Percentiles rank a stretch among this genome's conserved stretches.
Conservation (phyloP, 352 stramenopile genomes). For the Aphanomyces astaci region DNA sequence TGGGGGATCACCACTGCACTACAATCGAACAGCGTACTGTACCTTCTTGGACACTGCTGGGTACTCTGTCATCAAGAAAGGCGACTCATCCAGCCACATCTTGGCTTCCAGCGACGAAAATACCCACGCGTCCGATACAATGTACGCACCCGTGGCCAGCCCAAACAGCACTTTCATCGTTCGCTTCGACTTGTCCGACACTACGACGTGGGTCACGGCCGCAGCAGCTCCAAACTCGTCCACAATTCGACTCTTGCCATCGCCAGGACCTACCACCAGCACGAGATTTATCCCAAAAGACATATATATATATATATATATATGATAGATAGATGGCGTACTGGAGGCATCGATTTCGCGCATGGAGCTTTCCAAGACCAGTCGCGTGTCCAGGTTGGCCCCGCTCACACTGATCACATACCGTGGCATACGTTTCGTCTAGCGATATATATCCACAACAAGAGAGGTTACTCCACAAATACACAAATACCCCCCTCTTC, state of each 20-base stretch:
- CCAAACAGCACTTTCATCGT: constrained; percentile 83
- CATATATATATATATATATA: not conserved
- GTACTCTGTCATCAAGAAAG: constrained; percentile 42
- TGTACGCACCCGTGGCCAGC: constrained; percentile 69
- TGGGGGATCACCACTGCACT: too few species aligned
- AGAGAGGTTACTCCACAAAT: too few species aligned
- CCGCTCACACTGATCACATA: constrained; percentile 71
- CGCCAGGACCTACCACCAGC: constrained; percentile 32
- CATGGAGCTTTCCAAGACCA: constrained; percentile 64
- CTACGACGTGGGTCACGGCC: constrained; percentile 67
- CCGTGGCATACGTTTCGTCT: constrained; percentile 21
- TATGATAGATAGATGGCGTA: constrained; percentile 22
- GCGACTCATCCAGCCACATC: constrained; percentile 57
- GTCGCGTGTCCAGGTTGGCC: constrained; percentile 45
- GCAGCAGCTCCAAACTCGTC: constrained; percentile 71
- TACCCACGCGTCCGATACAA: constrained; percentile 70
- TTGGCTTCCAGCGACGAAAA: constrained; percentile 70
- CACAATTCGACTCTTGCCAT: constrained; percentile 65
- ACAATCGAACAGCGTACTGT: not conserved
- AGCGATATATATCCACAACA: not conserved
- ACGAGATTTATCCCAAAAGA: too few species aligned
- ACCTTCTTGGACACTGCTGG: not conserved
- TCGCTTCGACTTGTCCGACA: constrained; percentile 52
- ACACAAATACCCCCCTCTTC: too few species aligned
- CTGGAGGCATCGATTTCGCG: constrained; percentile 67